Evolutionary conservation across 2,329 filamentous ascomycete species (phyloP).

Genomic region (Alternaria postmessia): DNA sequence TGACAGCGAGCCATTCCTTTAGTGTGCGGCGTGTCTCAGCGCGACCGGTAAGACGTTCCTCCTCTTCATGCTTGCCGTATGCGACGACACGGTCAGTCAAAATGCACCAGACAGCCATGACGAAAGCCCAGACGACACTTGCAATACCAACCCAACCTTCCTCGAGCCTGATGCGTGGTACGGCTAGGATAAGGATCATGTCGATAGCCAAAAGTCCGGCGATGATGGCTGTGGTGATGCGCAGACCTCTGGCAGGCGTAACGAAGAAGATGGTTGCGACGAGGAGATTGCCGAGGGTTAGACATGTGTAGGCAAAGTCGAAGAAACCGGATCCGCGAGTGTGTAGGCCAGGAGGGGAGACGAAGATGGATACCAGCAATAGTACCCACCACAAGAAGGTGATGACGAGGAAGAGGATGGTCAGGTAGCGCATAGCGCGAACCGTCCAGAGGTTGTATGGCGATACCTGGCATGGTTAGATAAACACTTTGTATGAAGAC

Average conservation of each 20-base stretch:
- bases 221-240: conserved; percentile 74
- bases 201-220: conserved; percentile 74
- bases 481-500: background rate
- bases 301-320: conserved; percentile 81
- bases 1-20: conserved; percentile 82
- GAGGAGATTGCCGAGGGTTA: conserved; percentile 78
- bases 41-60: conserved; percentile 88
- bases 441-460: conserved; percentile 97
- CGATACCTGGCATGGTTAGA: conserved; percentile 63
- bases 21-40: conserved; percentile 84
- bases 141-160: conserved; percentile 92
- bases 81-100: conserved; percentile 81
- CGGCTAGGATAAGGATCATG: conserved; percentile 79
- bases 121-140: conserved; percentile 81
- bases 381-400: conserved; percentile 94
- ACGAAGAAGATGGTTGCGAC: conserved; percentile 87
- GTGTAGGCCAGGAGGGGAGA: conserved; percentile 86
- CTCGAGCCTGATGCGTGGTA: conserved; percentile 77
- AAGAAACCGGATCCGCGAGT: conserved; percentile 92
- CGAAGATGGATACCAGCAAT: conserved; percentile 86
- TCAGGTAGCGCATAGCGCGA: conserved; percentile 78
- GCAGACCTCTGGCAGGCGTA: conserved; percentile 79
- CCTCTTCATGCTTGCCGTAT: conserved; percentile 93
- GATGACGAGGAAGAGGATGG: conserved; percentile 75
- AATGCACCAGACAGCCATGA: conserved; percentile 82